Conservation (phyloP, 2,329 filamentous ascomycete species). For the Diaporthe ampelina region DNA sequence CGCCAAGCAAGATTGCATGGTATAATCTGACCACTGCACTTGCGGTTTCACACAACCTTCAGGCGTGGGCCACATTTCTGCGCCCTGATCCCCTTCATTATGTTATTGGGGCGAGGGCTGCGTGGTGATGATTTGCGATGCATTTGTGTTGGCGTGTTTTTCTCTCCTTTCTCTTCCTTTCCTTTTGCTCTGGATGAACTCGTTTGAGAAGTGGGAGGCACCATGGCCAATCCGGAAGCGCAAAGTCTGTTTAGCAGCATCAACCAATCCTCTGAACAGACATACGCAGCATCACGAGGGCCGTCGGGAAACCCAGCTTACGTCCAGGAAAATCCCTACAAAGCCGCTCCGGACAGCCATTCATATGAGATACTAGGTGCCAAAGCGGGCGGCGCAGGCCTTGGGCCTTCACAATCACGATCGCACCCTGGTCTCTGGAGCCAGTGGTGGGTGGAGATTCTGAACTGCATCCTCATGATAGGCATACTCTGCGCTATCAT, state of each 20-base stretch:
- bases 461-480: slow-evolving; percentile 24
- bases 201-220: neutral
- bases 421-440: slow-evolving; percentile 1
- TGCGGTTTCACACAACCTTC: too few species aligned
- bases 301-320: neutral
- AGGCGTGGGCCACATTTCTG: too few species aligned
- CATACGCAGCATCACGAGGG: neutral
- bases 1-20: neutral
- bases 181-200: neutral
- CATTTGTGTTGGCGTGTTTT: neutral
- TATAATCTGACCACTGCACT: too few species aligned
- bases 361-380: neutral
- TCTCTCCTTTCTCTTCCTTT: neutral
- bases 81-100: too few species aligned
- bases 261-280: neutral
- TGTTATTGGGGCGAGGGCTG: too few species aligned
- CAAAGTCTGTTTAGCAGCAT: slow-evolving; percentile 14
- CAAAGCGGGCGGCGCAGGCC: neutral
- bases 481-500: neutral
- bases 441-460: slow-evolving; percentile 18
- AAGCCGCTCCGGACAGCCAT: neutral
- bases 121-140: too few species aligned
- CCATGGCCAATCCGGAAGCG: slow-evolving; percentile 6
- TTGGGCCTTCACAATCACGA: neutral
- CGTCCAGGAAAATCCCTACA: neutral